phyloP scores from a whole-genome alignment of 2,329 filamentous ascomycete species.

The Hypomyces perniciosus region DNA sequence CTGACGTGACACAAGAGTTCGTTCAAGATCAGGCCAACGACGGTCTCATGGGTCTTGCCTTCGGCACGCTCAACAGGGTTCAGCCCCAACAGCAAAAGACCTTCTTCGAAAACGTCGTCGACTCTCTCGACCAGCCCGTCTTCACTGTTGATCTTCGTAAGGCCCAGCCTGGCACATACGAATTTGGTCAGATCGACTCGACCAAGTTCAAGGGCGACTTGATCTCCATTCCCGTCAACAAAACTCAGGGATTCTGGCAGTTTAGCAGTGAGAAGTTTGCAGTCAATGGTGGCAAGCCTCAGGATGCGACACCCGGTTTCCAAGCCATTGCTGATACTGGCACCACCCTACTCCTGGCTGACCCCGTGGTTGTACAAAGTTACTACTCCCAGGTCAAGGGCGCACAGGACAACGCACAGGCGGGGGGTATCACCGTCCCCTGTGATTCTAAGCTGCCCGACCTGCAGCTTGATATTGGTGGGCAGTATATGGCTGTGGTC shows the following conservation, averaged over 20 bases:
- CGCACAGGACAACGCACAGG: slow-evolving; percentile 33
- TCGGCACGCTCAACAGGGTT: slow-evolving; percentile 59
- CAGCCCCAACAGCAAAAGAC: slow-evolving; percentile 59
- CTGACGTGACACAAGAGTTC: slow-evolving; percentile 52
- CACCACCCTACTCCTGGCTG: slow-evolving; percentile 58
- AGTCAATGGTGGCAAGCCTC: slow-evolving; percentile 39
- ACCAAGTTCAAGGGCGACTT: slow-evolving; percentile 57
- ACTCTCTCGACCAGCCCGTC: slow-evolving; percentile 55
- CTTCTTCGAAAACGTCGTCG: slow-evolving; percentile 66
- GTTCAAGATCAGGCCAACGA: slow-evolving; percentile 54
- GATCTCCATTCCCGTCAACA: slow-evolving; percentile 55
- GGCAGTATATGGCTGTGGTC: slow-evolving; percentile 49
- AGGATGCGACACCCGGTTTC: slow-evolving; percentile 31
- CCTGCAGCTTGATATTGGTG: slow-evolving; percentile 50
- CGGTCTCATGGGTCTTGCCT: slow-evolving; percentile 65
- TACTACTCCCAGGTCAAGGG: slow-evolving; percentile 44
- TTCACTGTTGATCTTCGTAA: slow-evolving; percentile 63
- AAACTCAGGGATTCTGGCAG: slow-evolving; percentile 59
- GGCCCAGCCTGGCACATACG: slow-evolving; percentile 55
- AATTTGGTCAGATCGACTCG: slow-evolving; percentile 62
- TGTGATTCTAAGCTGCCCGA: slow-evolving; percentile 42
- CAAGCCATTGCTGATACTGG: slow-evolving; percentile 53
- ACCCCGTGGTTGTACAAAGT: slow-evolving; percentile 42
- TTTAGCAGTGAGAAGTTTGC: slow-evolving; percentile 47
- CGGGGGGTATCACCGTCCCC: slow-evolving; percentile 42